Base-by-base conservation (phyloP, 306 rosid species). In the Echinosophora koreensis region DNA sequence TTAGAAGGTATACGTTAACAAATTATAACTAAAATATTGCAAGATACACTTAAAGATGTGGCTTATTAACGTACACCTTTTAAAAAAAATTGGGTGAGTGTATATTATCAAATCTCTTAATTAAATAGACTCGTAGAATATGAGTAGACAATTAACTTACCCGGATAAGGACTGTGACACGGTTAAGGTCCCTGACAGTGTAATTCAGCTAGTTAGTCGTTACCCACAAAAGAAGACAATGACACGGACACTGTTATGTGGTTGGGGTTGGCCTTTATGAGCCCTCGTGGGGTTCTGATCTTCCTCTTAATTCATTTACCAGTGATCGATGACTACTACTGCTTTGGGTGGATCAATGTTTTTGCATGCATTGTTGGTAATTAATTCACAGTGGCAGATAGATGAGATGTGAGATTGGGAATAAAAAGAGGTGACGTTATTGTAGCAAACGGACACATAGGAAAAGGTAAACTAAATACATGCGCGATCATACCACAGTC, bases 241-340 rank as follows among this genome's bases (percentile, higher is more conserved):
- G 59, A 63, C 49, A 49, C 28, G 32, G 59, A 30, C 28, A 18
- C 39, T n/a, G 77, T 44, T 74, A 17, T 74, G 51, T 47, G 79
- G 79, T 62, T 74, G 62, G 79, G 79, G 71, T 61, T 74, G 58
- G 39, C 7, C 14, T 32, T 60, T 60, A 61, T 61, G 46, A 61
- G 18, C 27, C 67, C 44, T 60, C 41, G 66, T 60, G 42, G 42
- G 66, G 66, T 32, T 60, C 38, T 57, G 63, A 12, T 4, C 37
- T 32, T 27, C n/a, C 16, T 10, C 63, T 18, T 55, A 55, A 55
- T 56, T 22, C 0, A 22, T 22, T 42, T 56, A 56, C 35, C 30
- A 7, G 30, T 8, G 12, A 22, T 22, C 22, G 22, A 17, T 17
- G 59, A 17, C 32, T 54, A 5, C 60, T 32, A 6, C 59, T 54